Conservation (phyloP, 768 basidiomycete genomes). For the Termitomyces sp. region DNA sequence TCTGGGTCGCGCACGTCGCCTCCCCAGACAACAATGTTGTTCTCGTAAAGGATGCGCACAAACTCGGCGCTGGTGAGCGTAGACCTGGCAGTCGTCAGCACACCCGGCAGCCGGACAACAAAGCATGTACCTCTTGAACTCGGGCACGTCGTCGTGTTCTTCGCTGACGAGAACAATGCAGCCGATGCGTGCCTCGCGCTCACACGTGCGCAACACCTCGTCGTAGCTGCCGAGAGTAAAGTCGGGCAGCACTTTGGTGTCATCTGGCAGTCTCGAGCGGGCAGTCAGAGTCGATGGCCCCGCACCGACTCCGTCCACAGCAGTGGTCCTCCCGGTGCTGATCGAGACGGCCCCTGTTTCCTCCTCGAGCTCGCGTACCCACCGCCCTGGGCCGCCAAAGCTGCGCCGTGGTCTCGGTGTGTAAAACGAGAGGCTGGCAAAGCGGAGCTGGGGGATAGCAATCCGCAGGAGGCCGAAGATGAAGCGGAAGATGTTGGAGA, state of each 20-base stretch:
- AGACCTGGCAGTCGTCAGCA: slow-evolving; percentile 33
- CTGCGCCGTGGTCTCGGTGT: slow-evolving; percentile 31
- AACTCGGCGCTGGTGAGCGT: slow-evolving; percentile 74
- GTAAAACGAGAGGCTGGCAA: slow-evolving; percentile 44
- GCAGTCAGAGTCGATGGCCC: slow-evolving; percentile 44
- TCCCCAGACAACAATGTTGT: slow-evolving; percentile 84
- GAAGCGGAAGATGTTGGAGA: slow-evolving; percentile 58
- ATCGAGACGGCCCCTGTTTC: slow-evolving; percentile 74
- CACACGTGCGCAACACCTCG: slow-evolving; percentile 62
- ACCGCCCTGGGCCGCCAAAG: slow-evolving; percentile 56
- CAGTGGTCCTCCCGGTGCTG: slow-evolving; percentile 32
- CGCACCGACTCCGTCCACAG: slow-evolving; percentile 23
- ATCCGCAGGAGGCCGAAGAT: slow-evolving; percentile 63
- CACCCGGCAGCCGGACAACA: not conserved
- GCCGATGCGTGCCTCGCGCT: slow-evolving; percentile 67
- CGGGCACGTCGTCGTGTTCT: slow-evolving; percentile 85
- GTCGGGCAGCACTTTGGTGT: slow-evolving; percentile 61
- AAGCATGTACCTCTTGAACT: slow-evolving; percentile 67
- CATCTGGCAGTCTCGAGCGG: slow-evolving; percentile 26
- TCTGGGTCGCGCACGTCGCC: slow-evolving; percentile 84
- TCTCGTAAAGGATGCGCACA: slow-evolving; percentile 62
- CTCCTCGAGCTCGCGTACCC: slow-evolving; percentile 79
- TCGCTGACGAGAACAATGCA: slow-evolving; percentile 81
- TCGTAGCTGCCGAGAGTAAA: slow-evolving; percentile 83
- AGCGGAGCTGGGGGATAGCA: slow-evolving; percentile 54